Base-by-base conservation (phyloP, 371 early-diverging fungal genomes). In the Mortierella sp. region DNA sequence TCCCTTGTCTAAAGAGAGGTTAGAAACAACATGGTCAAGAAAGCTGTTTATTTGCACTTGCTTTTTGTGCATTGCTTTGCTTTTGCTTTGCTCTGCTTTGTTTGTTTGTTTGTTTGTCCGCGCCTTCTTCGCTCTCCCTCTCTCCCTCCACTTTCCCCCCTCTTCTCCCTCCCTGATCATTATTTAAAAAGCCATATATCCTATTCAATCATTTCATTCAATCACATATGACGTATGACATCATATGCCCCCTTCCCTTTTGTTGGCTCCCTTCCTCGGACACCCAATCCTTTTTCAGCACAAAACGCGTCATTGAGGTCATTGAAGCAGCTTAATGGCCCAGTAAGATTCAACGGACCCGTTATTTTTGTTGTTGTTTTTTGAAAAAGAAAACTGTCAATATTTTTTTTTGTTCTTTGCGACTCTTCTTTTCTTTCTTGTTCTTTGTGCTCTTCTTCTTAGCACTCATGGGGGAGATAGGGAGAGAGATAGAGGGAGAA, bases 281-380 rank as follows among this genome's bases (percentile, higher is more conserved):
- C 68, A 21, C 21, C 38, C 38, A 65, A 31, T 31, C 26, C 16
- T 60, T 31, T 26, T 26, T 21, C 68, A 65, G 38, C 68, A 24
- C 68, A 65, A 65, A 65, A 24, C 68, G 68, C 68, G 68, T 65
- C 68, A 65, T 65, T 38, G 42, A 38, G 42, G 42, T 38, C 42
- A 38, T 38, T 38, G 42, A 65, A 9, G 63, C 24, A 8, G 24
- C 21, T 9, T 14, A 21, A 38, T n/a, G 8, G 21, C 5, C 68
- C 68, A 65, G 21, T 65, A 65, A 65, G 68, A 65, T 65, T 65
- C 65, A 38, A 65, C 21, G 65, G 65, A 38, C 65, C 38, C 65
- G 21, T 19, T 65, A 38, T 16, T 65, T 65, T 38, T 38, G 2
- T 21, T 21, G 14, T 8, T 38, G n/a, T n/a, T n/a, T n/a, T n/a